Base-by-base conservation (phyloP, 495 filamentous ascomycete species). In the Chaetomium cochliodes region DNA sequence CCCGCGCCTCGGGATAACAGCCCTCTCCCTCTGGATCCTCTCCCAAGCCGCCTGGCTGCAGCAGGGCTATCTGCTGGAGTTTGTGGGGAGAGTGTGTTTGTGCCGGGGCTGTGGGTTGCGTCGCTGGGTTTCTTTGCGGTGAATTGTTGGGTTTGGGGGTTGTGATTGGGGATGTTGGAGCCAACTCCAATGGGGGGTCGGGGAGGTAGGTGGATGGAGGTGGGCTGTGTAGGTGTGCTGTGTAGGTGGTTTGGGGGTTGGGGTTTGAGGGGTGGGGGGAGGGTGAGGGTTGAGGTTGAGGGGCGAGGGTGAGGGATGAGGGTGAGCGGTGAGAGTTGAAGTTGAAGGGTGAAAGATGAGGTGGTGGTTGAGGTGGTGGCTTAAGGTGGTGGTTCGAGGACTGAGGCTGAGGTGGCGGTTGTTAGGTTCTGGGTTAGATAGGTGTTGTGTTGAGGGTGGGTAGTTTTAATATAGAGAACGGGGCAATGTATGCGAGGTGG, bases 81-180 rank as follows among this genome's bases (percentile, higher is more conserved):
- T 98, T 73, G 76, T 94, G 94, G 94, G 0, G 67, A 79, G n/a
- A 92, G 91, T 63, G 91, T 87, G 0, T 98, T 97, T 66, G 74
- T 94, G 2, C 92, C 93, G 0, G 91, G 92, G 0, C 75, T 98
- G 3, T 97, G 91, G 84, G 63, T 85, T 0, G 81, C 90, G 0
- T 87, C 88, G 3, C 70, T 96, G 25, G 78, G 79, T 2, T 98
- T 98, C 74, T 98, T 97, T 66, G 74, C 81, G 3, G 85, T 93
- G 1, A 98, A 98, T 76, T 83, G 85, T 64, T 94, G 92, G 88
- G 90, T 97, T 70, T 98, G 57, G 89, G 90, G 0, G 80, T 94
- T 52, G 86, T 97, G 41, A 80, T 97, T 20, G 66, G 59, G 5
- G 93, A 98, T 80, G 77, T 89, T 30, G 68, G n/a, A n/a, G n/a